Evolutionary conservation across 768 basidiomycete genomes (phyloP).

Genomic region (Pisolithus orientalis): DNA sequence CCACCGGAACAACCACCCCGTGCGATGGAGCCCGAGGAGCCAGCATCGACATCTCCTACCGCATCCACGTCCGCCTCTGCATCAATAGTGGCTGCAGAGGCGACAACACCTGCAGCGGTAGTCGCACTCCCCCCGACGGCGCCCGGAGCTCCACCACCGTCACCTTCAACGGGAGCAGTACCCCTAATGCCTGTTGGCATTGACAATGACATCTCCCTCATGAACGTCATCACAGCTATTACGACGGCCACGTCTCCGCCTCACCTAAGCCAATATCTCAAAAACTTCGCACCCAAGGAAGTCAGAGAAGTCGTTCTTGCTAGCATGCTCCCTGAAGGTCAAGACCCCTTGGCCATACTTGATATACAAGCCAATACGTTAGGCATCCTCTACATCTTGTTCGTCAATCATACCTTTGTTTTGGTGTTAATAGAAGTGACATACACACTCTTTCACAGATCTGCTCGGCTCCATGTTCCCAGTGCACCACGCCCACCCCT

Average conservation of each 20-base stretch:
- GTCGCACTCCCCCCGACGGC: too few relatives aligned
- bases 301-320: constrained; percentile 51
- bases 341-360: constrained; percentile 62
- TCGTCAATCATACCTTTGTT: constrained; percentile 22
- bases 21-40: constrained; percentile 12
- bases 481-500: constrained; percentile 36
- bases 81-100: not conserved
- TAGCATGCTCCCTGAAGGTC: constrained; percentile 46
- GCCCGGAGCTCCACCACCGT: not conserved
- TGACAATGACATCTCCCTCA: constrained; percentile 24
- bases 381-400: constrained; percentile 70
- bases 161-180: not conserved
- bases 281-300: constrained; percentile 47
- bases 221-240: constrained; percentile 40
- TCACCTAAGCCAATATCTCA: constrained; percentile 40
- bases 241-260: constrained; percentile 33
- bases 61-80: not conserved
- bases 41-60: constrained; percentile 3
- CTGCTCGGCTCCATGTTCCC: constrained; percentile 46
- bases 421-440: not conserved
- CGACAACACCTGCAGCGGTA: too few relatives aligned
- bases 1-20: constrained; percentile 15
- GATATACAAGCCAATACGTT: constrained; percentile 53
- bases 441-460: constrained; percentile 32
- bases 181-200: constrained; percentile 1